These are phyloP conservation scores for Adenanthera pavonina DNA, from an alignment of 306 rosid species.

Conservation along the genomic window DNA sequence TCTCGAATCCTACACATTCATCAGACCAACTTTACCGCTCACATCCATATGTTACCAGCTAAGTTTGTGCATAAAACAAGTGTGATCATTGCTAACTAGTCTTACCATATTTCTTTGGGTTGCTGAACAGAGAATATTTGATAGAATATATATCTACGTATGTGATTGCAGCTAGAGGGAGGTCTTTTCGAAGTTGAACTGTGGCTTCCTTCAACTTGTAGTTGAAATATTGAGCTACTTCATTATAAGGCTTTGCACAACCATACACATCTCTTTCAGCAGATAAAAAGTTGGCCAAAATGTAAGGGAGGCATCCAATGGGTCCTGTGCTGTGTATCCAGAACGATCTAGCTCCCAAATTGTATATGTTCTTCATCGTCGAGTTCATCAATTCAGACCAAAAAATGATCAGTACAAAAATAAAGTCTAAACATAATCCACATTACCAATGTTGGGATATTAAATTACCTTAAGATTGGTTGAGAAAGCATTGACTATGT, in stretches of 20 bases:
- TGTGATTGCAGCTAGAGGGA: conserved; percentile 62
- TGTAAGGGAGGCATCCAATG: conserved; percentile 45
- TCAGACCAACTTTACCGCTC: not conserved
- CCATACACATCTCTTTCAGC: conserved; percentile 51
- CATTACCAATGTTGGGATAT: not conserved
- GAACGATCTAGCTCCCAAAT: conserved; percentile 50
- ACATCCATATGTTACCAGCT: not conserved
- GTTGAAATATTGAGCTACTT: conserved; percentile 60
- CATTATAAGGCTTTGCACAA: conserved; percentile 48
- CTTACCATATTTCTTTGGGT: conserved; percentile 58
- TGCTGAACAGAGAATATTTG: conserved; percentile 43
- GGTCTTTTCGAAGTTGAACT: conserved; percentile 49
- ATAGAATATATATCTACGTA: conserved; percentile 63
- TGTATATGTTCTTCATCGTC: conserved; percentile 39
- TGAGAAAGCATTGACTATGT: conserved; percentile 38
- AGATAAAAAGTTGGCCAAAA: conserved; percentile 36
- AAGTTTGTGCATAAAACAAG: not conserved
- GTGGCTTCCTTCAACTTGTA: conserved; percentile 53
- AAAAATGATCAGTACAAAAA: not conserved
- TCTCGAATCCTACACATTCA: conserved; percentile 54
- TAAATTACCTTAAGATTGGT: conserved; percentile 48
- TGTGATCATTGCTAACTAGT: not conserved
- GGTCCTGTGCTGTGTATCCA: conserved; percentile 61
- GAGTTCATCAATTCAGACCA: not conserved
- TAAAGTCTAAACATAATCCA: not conserved